These are phyloP conservation scores for Candida alai DNA, from an alignment of 805 yeast species.

Conservation along the genomic window DNA sequence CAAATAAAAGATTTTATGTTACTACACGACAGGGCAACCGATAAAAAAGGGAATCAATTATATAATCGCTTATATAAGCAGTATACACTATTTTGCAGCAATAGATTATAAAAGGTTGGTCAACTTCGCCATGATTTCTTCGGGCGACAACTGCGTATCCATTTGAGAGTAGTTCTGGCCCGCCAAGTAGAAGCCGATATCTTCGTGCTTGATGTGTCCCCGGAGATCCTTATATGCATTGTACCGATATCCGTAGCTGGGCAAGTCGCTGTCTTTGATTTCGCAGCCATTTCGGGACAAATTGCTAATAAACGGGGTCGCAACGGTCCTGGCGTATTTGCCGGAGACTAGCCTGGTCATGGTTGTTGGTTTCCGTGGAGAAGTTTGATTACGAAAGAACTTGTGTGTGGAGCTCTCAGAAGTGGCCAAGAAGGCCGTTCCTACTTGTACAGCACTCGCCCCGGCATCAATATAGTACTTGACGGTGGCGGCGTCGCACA, in stretches of 20 bases:
- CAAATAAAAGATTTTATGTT: too few relatives aligned
- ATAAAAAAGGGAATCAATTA: too few relatives aligned
- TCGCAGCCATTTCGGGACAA: constrained; percentile 13
- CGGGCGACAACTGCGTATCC: constrained; percentile 4
- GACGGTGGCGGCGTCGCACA: constrained; percentile 30
- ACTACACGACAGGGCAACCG: too few relatives aligned
- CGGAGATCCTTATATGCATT: constrained; percentile 26
- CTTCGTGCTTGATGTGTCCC: constrained; percentile 11
- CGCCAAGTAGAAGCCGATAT: constrained; percentile 29
- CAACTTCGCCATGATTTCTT: constrained; percentile 2
- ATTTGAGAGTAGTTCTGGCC: constrained; percentile 30
- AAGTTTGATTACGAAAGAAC: constrained; percentile 14
- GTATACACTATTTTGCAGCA: too few relatives aligned
- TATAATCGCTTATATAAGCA: too few relatives aligned
- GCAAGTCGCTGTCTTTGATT: constrained; percentile 16
- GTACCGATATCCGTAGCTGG: constrained; percentile 34
- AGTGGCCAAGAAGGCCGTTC: constrained; percentile 46
- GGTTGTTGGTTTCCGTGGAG: constrained; percentile 15
- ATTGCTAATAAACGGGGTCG: constrained; percentile 30
- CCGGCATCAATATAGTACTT: constrained; percentile 34
- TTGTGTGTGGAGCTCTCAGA: constrained; percentile 23
- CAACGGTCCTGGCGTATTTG: constrained; percentile 32
- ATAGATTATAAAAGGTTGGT: too few relatives aligned
- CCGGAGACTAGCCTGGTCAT: constrained; percentile 38
- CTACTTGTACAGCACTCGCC: constrained; percentile 53